These are phyloP conservation scores for Spizellomyces sp. DNA, from an alignment of 192 early-diverging fungal genomes.

Conservation along the genomic window DNA sequence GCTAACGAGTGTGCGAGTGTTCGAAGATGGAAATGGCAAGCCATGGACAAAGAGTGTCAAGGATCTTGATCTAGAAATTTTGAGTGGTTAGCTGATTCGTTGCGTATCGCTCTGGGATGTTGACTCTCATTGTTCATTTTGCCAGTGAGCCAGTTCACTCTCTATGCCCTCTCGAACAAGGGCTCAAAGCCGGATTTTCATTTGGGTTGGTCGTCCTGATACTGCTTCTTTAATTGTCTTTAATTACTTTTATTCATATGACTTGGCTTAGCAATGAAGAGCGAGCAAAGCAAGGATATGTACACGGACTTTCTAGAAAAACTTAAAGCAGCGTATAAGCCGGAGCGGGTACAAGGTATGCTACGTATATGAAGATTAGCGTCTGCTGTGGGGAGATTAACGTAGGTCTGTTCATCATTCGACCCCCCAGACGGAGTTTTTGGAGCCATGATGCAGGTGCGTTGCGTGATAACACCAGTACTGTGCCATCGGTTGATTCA, in stretches of 20 bases:
- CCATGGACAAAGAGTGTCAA: constrained; percentile 84
- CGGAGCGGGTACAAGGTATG: constrained; percentile 73
- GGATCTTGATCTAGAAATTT: constrained; percentile 71
- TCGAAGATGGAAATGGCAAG: constrained; percentile 62
- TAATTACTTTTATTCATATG: not conserved
- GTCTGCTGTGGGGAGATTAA: not conserved
- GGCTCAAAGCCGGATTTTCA: constrained; percentile 93
- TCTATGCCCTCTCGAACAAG: constrained; percentile 81
- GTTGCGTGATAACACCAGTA: constrained; percentile 73
- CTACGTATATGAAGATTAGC: not conserved
- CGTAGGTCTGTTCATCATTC: not conserved
- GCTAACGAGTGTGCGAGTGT: constrained; percentile 76
- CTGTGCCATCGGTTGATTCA: constrained; percentile 15
- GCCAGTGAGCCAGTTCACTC: constrained; percentile 88
- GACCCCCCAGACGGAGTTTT: constrained; percentile 74
- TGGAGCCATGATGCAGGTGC: constrained; percentile 96
- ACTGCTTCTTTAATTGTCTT: not conserved
- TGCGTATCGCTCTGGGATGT: not conserved
- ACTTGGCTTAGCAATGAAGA: constrained; percentile 68
- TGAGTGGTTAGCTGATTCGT: constrained; percentile 62
- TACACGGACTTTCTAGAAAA: constrained; percentile 77
- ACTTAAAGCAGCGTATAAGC: constrained; percentile 62
- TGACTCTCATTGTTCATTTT: not conserved
- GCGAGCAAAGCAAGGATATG: constrained; percentile 62
- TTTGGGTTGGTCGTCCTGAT: constrained; percentile 27